Base-by-base conservation (phyloP, 179 eudicot species). In the Sideroxylon spinosum region DNA sequence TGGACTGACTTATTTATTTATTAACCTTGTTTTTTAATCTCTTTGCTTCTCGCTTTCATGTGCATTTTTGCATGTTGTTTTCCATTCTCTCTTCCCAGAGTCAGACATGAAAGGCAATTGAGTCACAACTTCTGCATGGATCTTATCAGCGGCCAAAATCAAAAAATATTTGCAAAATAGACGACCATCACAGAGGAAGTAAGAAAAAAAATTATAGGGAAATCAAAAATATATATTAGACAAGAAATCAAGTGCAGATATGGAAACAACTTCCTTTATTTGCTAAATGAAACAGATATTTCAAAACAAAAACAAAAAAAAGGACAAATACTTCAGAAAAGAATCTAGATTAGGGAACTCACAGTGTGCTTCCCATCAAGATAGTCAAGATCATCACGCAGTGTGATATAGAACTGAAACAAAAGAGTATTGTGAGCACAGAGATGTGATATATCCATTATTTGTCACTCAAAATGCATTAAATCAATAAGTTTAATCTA, bases 341-440 rank as follows among this genome's bases (percentile, higher is more conserved):
- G 1, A 32, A 25, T 26, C 48, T 28, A 20, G 63, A 65, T 48
- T 7, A 78, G 76, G 44, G 63, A 72, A 91, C 98, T 91, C 84
- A 95, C 99, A 23, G 98, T 90, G 78, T 95, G 95, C 84, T 95
- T 95, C 67, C 92, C 99, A 79, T 95, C 99, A 13, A 95, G 97
- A 79, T 90, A 95, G 85, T 95, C 99, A 76, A 95, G 94, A 80
- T 89, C 94, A 64, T 90, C 97, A 16, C 98, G 89, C 85, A 93
- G 78, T 20, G 99, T 95, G 76, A 95, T 72, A 72, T 93, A 95
- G 81, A 95, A 95, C 98, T 95, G 98, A 80, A 84, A 84, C 57
- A 67, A 84, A 81, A 55, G 56, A 37, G 60, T 28, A 32, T 32
- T 28, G 56, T 81, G 61, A 80, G 71, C 68, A 28, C 50, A 77